Evolutionary conservation across 208 protist species (phyloP).

Genomic region (Wallacemonas sp.): DNA sequence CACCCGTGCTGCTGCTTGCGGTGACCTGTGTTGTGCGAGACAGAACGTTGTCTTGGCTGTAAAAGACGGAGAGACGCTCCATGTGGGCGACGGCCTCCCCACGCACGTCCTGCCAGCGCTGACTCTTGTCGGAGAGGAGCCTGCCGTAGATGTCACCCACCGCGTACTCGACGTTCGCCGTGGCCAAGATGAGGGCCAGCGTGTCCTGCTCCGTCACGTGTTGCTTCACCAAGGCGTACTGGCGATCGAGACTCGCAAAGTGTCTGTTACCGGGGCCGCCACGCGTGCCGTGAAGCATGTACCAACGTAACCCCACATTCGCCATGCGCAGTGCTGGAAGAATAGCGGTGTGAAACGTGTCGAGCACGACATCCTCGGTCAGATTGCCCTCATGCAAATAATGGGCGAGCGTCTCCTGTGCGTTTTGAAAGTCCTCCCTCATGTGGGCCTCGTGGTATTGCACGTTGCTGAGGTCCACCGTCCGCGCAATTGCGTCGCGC

Average conservation of each 20-base stretch:
- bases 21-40: conserved; percentile 59
- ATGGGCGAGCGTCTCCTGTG: conserved; percentile 37
- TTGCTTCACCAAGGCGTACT: conserved; percentile 32
- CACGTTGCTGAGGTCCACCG: conserved; percentile 77
- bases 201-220: conserved; percentile 57
- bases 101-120: conserved; percentile 87
- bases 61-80: conserved; percentile 90
- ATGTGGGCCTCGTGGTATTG: conserved; percentile 61
- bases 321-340: conserved; percentile 88
- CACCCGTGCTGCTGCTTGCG: conserved; percentile 71
- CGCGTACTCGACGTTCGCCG: conserved; percentile 94
- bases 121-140: conserved; percentile 87
- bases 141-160: conserved; percentile 88
- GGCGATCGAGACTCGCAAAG: conserved; percentile 20
- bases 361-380: conserved; percentile 93
- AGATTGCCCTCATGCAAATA: conserved; percentile 90
- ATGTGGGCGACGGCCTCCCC: conserved; percentile 59
- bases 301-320: conserved; percentile 96
- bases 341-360: conserved; percentile 84
- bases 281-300: conserved; percentile 89
- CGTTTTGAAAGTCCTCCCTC: conserved; percentile 34
- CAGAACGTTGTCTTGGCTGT: conserved; percentile 88
- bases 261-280: conserved; percentile 14
- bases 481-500: conserved; percentile 88
- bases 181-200: conserved; percentile 93